Evolutionary conservation across 1,284 basidiomycete genomes (phyloP).

Genomic region (Amylostereum areolatum): DNA sequence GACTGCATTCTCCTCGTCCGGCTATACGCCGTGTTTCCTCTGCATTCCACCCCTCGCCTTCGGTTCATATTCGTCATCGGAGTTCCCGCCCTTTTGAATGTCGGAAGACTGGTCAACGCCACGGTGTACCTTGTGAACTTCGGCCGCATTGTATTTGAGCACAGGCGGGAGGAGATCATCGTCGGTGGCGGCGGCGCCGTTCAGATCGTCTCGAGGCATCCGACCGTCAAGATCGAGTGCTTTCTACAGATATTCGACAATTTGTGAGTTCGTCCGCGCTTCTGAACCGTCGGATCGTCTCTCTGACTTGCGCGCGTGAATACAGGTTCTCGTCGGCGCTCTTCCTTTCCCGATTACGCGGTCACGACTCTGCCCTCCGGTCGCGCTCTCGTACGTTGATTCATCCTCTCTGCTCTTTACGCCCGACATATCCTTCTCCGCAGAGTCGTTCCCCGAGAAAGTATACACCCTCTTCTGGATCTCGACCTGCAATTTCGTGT

Average conservation of each 20-base stretch:
- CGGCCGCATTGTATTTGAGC: not conserved
- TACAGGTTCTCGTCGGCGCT: slow-evolving; percentile 12
- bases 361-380: too few species aligned
- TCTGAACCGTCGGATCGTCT: not conserved
- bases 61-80: slow-evolving; percentile 4
- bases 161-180: not conserved
- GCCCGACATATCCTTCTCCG: not conserved
- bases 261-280: slow-evolving; percentile 11
- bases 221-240: slow-evolving; percentile 22
- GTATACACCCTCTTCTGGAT: slow-evolving; percentile 23
- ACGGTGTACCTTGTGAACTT: slow-evolving; percentile 10
- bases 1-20: slow-evolving; percentile 19
- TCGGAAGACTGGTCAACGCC: slow-evolving; percentile 9
- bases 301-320: too few species aligned
- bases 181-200: slow-evolving; percentile 5
- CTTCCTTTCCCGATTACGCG: slow-evolving; percentile 11
- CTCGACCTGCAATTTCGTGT: slow-evolving; percentile 22
- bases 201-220: slow-evolving; percentile 5
- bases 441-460: slow-evolving; percentile 3
- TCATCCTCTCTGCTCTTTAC: too few species aligned
- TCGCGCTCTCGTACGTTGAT: too few species aligned
- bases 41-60: slow-evolving; percentile 4
- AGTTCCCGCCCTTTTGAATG: slow-evolving; percentile 11
- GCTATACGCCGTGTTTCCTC: slow-evolving; percentile 21
- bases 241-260: slow-evolving; percentile 23